Percentiles rank a stretch among this genome's conserved stretches.
These are phyloP conservation scores for Rhododendron kiyosumense DNA, from an alignment of 148 eudicot genomes.

Conservation along the genomic window DNA sequence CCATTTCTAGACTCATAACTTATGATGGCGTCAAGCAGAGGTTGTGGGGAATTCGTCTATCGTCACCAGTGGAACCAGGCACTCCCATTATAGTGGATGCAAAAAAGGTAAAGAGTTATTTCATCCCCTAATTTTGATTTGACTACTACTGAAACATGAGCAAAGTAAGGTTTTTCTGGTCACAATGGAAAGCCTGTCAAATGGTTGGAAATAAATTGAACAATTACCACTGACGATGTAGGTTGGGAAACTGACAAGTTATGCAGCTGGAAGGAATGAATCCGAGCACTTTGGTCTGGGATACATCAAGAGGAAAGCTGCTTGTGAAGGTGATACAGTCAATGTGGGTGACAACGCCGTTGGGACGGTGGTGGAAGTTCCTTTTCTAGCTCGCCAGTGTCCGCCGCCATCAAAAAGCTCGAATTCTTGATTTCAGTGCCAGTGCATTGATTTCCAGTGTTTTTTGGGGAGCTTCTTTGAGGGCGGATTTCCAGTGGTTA, in stretches of 20 bases:
- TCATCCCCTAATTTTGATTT: not conserved
- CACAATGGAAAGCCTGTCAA: not conserved
- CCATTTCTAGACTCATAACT: conserved; percentile 65
- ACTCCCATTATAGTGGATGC: conserved; percentile 47
- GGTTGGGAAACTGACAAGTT: conserved; percentile 72
- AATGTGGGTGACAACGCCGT: conserved; percentile 38
- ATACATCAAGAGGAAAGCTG: conserved; percentile 56
- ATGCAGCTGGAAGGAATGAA: conserved; percentile 33
- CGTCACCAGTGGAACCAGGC: conserved; percentile 58
- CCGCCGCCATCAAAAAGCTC: conserved; percentile 27
- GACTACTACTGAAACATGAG: not conserved
- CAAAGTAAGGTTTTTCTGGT: not conserved
- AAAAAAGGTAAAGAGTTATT: conserved; percentile 40
- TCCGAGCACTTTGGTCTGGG: conserved; percentile 62
- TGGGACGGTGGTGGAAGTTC: conserved; percentile 55
- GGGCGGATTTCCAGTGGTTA: not conserved
- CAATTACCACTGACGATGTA: conserved; percentile 13
- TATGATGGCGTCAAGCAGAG: conserved; percentile 71
- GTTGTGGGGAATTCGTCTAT: conserved; percentile 55
- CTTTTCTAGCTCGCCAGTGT: conserved; percentile 49
- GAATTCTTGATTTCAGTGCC: conserved; percentile 2
- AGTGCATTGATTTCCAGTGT: not conserved
- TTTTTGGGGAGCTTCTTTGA: not conserved
- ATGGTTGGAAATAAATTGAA: not conserved
- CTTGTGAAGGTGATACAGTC: conserved; percentile 45